Conservation (phyloP, 1,284 basidiomycete genomes). For the Fomitopsis palustris region DNA sequence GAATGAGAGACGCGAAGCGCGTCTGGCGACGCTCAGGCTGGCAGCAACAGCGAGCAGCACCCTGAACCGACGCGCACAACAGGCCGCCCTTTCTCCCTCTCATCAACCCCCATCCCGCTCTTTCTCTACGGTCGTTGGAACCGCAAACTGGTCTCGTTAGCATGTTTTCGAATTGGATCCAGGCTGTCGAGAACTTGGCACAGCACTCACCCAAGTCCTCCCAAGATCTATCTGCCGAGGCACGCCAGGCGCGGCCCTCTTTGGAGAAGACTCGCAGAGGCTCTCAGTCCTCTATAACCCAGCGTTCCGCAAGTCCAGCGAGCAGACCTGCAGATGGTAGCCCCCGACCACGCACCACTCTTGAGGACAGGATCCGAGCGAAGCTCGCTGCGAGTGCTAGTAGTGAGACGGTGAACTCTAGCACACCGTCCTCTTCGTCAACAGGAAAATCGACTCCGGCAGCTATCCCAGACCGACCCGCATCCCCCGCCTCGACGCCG, state of each 20-base stretch:
- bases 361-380: conserved; percentile 69
- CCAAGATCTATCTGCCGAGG: conserved; percentile 21
- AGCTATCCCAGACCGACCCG: conserved; percentile 29
- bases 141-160: not conserved
- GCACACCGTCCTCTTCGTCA: conserved; percentile 39
- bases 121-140: not conserved
- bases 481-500: conserved; percentile 33
- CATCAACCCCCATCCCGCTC: not conserved
- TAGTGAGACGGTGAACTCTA: conserved; percentile 44
- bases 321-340: conserved; percentile 9
- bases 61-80: not conserved
- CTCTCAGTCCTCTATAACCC: conserved; percentile 41
- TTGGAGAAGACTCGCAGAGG: conserved; percentile 20
- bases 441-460: conserved; percentile 40
- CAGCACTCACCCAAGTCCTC: conserved; percentile 26
- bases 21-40: not conserved
- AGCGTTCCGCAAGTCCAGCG: conserved; percentile 44
- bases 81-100: not conserved
- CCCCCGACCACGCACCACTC: conserved; percentile 31
- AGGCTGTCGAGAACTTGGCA: conserved; percentile 28
- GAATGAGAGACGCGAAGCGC: not conserved
- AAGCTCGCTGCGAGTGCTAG: conserved; percentile 50
- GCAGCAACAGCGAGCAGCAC: not conserved
- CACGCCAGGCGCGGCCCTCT: conserved; percentile 18
- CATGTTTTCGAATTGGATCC: conserved; percentile 28